Evolutionary conservation across 2,329 filamentous ascomycete species (phyloP).

Genomic region (Pyrenophora teres): DNA sequence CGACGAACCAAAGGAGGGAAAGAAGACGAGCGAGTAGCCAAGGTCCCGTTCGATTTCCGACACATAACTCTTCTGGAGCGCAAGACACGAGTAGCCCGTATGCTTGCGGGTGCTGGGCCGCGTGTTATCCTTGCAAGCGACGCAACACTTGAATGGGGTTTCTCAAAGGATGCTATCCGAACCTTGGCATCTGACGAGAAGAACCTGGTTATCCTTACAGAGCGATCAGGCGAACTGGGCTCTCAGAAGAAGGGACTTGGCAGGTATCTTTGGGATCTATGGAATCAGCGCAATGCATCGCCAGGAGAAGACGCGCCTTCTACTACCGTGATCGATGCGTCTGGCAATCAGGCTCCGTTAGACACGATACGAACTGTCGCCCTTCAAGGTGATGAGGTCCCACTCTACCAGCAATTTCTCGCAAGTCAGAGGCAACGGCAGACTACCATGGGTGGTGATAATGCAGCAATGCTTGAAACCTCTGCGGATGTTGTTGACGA

Average conservation of each 20-base stretch:
- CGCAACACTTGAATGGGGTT: conserved; percentile 89
- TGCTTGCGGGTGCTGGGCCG: conserved; percentile 61
- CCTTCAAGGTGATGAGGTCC: conserved; percentile 75
- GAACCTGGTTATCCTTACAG: conserved; percentile 87
- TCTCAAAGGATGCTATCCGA: conserved; percentile 79
- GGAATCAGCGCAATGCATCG: conserved; percentile 35
- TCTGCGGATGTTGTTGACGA: conserved; percentile 79
- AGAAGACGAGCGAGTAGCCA: conserved; percentile 54
- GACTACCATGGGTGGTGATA: conserved; percentile 72
- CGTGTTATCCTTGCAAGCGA: conserved; percentile 90
- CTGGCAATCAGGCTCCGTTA: conserved; percentile 52
- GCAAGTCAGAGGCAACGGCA: conserved; percentile 87
- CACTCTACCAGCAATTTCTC: conserved; percentile 88
- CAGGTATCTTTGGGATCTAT: conserved; percentile 72
- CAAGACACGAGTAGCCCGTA: conserved; percentile 75
- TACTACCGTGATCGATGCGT: conserved; percentile 68
- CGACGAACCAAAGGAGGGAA: conserved; percentile 42
- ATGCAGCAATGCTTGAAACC: conserved; percentile 67
- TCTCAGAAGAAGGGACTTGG: conserved; percentile 58
- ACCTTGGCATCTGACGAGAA: conserved; percentile 74
- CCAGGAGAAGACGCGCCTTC: conserved; percentile 32
- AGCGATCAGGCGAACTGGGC: conserved; percentile 61
- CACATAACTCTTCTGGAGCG: conserved; percentile 83
- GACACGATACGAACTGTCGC: conserved; percentile 58
- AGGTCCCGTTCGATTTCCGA: conserved; percentile 87